phyloP scores from a whole-genome alignment of 345 rosid species.

The Boechera divaricarpa region DNA sequence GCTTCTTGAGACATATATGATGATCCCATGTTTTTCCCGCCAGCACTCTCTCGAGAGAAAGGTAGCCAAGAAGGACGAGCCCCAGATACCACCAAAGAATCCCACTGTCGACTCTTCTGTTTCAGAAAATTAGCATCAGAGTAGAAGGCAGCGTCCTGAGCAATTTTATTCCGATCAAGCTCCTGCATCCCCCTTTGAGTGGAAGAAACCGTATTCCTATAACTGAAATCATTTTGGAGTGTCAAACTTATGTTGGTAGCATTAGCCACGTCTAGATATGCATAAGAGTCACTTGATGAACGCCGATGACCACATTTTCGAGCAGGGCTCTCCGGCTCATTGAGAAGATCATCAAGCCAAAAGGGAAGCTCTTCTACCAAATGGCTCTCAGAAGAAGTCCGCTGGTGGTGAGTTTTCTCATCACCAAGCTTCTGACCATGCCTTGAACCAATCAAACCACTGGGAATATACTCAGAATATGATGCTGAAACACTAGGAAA shows the following conservation, averaged over 20 bases:
- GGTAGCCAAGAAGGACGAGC: conserved; percentile 55
- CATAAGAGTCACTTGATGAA: conserved; percentile 96
- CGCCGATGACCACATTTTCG: conserved; percentile 92
- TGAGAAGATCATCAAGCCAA: conserved; percentile 99
- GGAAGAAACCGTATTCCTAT: conserved; percentile 48
- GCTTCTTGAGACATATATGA: conserved; percentile 56
- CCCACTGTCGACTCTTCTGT: conserved; percentile 62
- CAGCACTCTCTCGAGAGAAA: conserved; percentile 59
- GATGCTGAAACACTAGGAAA: conserved; percentile 75
- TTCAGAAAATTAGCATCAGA: conserved; percentile 55
- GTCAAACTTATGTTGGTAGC: conserved; percentile 62
- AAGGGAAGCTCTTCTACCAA: conserved; percentile 92
- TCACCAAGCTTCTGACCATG: conserved; percentile 71
- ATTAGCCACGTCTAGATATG: conserved; percentile 74
- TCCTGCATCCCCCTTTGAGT: conserved; percentile 76
- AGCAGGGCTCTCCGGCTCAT: conserved; percentile 95
- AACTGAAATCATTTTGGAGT: conserved; percentile 66
- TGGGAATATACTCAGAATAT: conserved; percentile 68
- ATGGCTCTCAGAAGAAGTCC: conserved; percentile 91
- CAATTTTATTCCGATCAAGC: conserved; percentile 60
- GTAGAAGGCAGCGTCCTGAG: conserved; percentile 53
- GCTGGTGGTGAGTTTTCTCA: conserved; percentile 67
- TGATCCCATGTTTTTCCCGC: conserved; percentile 58
- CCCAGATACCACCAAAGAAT: conserved; percentile 51
- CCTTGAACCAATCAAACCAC: conserved; percentile 65